Percentiles rank a stretch among this genome's conserved stretches.
Conservation (phyloP, 2,329 filamentous ascomycete genomes). For the Neofusicoccum umdonicola region DNA sequence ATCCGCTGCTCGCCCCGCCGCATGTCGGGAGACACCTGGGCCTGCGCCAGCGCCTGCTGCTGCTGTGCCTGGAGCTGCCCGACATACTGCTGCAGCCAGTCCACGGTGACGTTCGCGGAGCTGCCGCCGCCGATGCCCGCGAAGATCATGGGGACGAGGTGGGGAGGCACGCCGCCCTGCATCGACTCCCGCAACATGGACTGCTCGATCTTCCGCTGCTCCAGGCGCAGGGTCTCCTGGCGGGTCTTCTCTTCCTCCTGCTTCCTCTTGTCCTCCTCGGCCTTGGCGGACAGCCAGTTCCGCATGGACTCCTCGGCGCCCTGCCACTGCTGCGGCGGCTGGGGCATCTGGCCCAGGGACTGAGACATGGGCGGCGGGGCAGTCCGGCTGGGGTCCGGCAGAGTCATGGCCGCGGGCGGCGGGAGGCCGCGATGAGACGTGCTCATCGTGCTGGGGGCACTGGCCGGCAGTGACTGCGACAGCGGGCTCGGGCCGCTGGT, state of each 20-base stretch:
- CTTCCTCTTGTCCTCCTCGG: constrained; percentile 52
- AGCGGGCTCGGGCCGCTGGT: constrained; percentile 38
- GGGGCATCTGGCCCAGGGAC: constrained; percentile 42
- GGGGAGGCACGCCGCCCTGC: constrained; percentile 51
- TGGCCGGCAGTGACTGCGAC: constrained; percentile 37
- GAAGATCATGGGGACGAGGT: constrained; percentile 54
- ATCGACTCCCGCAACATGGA: constrained; percentile 53
- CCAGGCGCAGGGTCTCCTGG: constrained; percentile 49
- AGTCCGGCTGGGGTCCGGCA: constrained; percentile 47
- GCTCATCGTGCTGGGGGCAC: constrained; percentile 46
- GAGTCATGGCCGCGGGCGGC: constrained; percentile 53
- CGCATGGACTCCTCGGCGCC: constrained; percentile 52
- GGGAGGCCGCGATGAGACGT: constrained; percentile 54
- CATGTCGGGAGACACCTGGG: constrained; percentile 38
- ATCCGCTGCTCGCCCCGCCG: constrained; percentile 39
- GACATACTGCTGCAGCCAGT: constrained; percentile 52
- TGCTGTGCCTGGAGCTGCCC: constrained; percentile 45
- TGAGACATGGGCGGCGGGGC: constrained; percentile 31
- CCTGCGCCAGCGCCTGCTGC: constrained; percentile 41
- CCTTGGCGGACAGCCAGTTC: constrained; percentile 51
- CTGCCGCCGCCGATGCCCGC: constrained; percentile 51
- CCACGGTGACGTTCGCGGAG: constrained; percentile 48
- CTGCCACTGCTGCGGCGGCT: constrained; percentile 48
- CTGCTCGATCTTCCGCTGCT: constrained; percentile 54
- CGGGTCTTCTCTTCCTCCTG: constrained; percentile 55